Evolutionary conservation across 2,329 filamentous ascomycete genomes (phyloP), one percentile per base, ranked within the genome.

Genomic region (Annulohypoxylon truncatum): DNA sequence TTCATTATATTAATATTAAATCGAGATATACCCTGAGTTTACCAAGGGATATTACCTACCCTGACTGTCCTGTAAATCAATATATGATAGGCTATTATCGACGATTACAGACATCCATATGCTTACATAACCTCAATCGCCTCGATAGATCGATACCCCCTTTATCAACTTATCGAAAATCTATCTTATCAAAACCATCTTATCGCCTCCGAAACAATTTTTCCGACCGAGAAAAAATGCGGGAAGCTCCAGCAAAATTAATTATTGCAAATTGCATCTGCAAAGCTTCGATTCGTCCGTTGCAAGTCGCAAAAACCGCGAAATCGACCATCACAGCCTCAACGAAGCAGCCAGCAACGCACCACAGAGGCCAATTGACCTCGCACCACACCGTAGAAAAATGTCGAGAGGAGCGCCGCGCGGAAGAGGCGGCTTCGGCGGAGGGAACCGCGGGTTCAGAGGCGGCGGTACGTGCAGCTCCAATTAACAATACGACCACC

Each of bases 331-430:
- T 20, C 31, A 52, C 46, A 56, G 33, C 22, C 22, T 35, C n/a
- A 33, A 28, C 48, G 18, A 51, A 60, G 13, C 31, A 26, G 52
- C 35, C 22, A 15, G n/a, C 18, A 54, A 44, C 10, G 29, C 22
- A 35, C 33, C 18, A 10, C 31, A 52, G 38, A 57, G 24, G 44
- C 47, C 61, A 63, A 69, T 67, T 67, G 67, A 67, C 51, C 38
- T 65, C 58, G 31, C 4, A 26, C 2, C 31, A 20, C 53, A 64
- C 20, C 54, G 24, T 47, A 60, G n/a, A n/a, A 62, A 40, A 8
- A 77, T 77, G 75, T 77, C 74, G 61, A 74, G 75, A 77, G 76
- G 75, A 72, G 64, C 74, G 69, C 74, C 76, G 67, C 74, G 76
- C 67, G 75, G 75, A 71, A 71, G 75, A 54, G 73, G 73, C 63